Percentiles rank a stretch among this genome's conserved stretches.
phyloP scores from a whole-genome alignment of 805 yeast species.

The Candida chilensis region DNA sequence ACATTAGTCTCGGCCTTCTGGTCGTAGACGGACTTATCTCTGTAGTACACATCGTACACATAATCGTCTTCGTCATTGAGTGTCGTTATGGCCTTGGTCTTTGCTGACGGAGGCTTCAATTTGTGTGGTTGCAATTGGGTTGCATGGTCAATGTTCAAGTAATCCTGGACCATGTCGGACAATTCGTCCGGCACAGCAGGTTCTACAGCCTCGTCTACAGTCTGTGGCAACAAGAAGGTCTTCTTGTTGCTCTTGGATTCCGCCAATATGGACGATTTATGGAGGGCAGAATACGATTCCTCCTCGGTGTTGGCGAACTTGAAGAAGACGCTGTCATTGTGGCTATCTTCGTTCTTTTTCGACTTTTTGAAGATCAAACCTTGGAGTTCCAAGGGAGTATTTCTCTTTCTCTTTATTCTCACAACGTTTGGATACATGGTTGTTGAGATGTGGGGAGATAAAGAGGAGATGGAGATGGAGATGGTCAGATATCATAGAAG shows the following conservation, averaged over 20 bases:
- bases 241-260: background rate
- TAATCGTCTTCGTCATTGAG: constrained; percentile 41
- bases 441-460: too few species aligned
- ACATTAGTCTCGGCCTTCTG: constrained; percentile 27
- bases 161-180: constrained; percentile 64
- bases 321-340: constrained; percentile 21
- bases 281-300: too few species aligned
- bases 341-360: background rate
- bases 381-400: too few species aligned
- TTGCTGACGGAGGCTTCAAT: constrained; percentile 4
- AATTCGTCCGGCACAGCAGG: constrained; percentile 45
- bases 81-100: constrained; percentile 12
- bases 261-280: background rate
- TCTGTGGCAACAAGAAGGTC: constrained; percentile 1
- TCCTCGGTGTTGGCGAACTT: constrained; percentile 26
- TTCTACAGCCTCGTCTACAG: constrained; percentile 15
- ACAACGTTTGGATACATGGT: constrained; percentile 73
- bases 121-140: constrained; percentile 2
- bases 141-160: constrained; percentile 30
- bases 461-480: too few species aligned
- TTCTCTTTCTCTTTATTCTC: constrained; percentile 79
- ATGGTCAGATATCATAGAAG: too few species aligned
- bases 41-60: constrained; percentile 84
- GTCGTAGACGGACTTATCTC: constrained; percentile 42
- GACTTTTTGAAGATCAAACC: too few species aligned